Conservation (phyloP, 352 stramenopile species). For the Thraustotheca clavata region DNA sequence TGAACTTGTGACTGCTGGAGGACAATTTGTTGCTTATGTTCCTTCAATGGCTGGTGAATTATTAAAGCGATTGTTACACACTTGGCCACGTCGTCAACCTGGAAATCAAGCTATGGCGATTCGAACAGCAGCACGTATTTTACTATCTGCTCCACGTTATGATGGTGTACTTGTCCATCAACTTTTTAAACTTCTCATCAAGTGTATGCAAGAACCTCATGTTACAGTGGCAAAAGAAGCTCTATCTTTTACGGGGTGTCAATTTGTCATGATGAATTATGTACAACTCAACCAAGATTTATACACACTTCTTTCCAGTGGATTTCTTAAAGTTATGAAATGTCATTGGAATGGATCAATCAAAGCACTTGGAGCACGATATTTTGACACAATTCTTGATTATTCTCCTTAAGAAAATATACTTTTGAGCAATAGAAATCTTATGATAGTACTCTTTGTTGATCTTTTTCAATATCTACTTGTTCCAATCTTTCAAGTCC, state of each 20-base stretch:
- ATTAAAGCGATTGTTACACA: slow-evolving; percentile 41
- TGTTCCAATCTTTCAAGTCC: too few relatives aligned
- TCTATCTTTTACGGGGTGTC: slow-evolving; percentile 71
- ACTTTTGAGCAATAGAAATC: too few relatives aligned
- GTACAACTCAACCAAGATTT: slow-evolving; percentile 50
- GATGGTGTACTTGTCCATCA: slow-evolving; percentile 33
- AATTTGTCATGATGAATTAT: slow-evolving; percentile 74
- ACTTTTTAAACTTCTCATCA: slow-evolving; percentile 44
- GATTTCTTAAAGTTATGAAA: slow-evolving; percentile 49
- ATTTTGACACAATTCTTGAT: slow-evolving; percentile 72
- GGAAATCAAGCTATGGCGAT: slow-evolving; percentile 65
- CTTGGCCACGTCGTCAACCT: slow-evolving; percentile 61
- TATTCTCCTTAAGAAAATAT: slow-evolving; percentile 36
- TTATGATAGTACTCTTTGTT: too few relatives aligned
- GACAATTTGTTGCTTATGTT: slow-evolving; percentile 80
- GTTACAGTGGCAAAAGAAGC: slow-evolving; percentile 71
- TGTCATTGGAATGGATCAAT: slow-evolving; percentile 70
- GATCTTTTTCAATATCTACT: too few relatives aligned
- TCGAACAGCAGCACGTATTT: slow-evolving; percentile 70
- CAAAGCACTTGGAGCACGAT: slow-evolving; percentile 46
- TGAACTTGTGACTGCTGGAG: slow-evolving; percentile 71
- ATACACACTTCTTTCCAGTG: slow-evolving; percentile 52
- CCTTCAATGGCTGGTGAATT: slow-evolving; percentile 43
- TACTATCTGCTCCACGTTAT: slow-evolving; percentile 71
- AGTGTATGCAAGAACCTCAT: slow-evolving; percentile 47